These are phyloP conservation scores for Russula griseocarnosa DNA, from an alignment of 768 basidiomycete genomes.

Conservation along the genomic window DNA sequence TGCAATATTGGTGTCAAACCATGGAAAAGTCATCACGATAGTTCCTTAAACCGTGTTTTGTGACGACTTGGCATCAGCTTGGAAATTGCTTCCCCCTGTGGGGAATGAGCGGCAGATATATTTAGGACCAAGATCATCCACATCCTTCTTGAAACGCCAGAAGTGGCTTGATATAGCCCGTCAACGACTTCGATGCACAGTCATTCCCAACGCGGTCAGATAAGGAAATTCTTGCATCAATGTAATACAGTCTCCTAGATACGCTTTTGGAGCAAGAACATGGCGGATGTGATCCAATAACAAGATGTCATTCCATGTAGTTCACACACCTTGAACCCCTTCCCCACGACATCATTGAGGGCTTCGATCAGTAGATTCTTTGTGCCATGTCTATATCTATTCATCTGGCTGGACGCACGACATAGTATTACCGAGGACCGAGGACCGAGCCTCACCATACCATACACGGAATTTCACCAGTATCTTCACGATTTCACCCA, in stretches of 20 bases:
- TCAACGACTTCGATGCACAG: conserved; percentile 41
- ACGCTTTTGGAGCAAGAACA: conserved; percentile 49
- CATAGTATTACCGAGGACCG: no score
- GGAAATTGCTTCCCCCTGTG: conserved; percentile 77
- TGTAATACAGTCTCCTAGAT: conserved; percentile 63
- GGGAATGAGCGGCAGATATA: conserved; percentile 73
- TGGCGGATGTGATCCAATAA: conserved; percentile 31
- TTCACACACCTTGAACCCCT: conserved; percentile 53
- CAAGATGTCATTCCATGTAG: no score
- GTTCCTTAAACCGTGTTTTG: conserved; percentile 48
- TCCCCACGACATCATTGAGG: conserved; percentile 53
- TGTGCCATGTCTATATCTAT: no score
- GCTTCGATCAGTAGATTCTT: no score
- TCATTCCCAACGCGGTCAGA: conserved; percentile 75
- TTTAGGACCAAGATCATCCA: conserved; percentile 46
- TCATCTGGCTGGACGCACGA: no score
- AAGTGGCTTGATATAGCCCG: conserved; percentile 58
- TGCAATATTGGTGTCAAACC: neutral
- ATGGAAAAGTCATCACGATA: neutral
- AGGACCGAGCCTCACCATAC: no score
- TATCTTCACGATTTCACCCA: no score
- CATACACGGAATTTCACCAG: no score
- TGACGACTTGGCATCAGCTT: conserved; percentile 54
- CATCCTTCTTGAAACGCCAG: conserved; percentile 53
- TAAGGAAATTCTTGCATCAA: conserved; percentile 68